Evolutionary conservation across 1,139 yeast species (phyloP).

Genomic region (Geotrichum bryndzae): DNA sequence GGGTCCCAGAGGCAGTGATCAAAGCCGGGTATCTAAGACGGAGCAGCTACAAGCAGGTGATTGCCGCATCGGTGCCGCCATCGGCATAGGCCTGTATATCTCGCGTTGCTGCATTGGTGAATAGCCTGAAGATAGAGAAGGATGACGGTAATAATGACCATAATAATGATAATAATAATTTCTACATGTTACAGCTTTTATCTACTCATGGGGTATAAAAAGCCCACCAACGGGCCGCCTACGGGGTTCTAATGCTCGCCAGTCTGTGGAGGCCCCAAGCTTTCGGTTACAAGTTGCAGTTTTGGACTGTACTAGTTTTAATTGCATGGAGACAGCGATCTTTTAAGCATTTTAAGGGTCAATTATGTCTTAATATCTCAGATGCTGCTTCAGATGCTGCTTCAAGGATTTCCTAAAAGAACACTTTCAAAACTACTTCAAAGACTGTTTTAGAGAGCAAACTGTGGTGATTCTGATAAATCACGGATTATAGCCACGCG

Average conservation of each 20-base stretch:
- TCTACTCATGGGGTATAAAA: not conserved
- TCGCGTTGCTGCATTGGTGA: not conserved
- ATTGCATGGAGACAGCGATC: not conserved
- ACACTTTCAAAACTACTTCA: not conserved
- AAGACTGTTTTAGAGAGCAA: not conserved
- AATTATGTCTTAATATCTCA: not conserved
- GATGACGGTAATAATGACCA: not conserved
- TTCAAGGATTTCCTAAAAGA: not conserved
- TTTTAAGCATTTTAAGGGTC: not conserved
- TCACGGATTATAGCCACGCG: not conserved
- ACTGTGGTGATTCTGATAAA: not conserved
- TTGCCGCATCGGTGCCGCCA: slow-evolving; percentile 17
- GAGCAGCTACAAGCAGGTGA: slow-evolving; percentile 45
- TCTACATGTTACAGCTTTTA: not conserved
- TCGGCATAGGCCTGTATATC: not conserved
- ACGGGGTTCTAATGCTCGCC: not conserved
- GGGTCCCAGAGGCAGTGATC: slow-evolving; percentile 56
- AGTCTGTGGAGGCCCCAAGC: not conserved
- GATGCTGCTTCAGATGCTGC: not conserved
- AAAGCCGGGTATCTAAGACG: slow-evolving; percentile 67
- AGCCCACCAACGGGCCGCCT: not conserved
- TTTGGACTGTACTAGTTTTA: not conserved
- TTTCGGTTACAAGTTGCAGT: not conserved
- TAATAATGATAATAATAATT: not conserved
- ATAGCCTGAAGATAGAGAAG: not conserved